Conservation (phyloP, 2,329 filamentous ascomycete species). For the Epichloe uncinata region DNA sequence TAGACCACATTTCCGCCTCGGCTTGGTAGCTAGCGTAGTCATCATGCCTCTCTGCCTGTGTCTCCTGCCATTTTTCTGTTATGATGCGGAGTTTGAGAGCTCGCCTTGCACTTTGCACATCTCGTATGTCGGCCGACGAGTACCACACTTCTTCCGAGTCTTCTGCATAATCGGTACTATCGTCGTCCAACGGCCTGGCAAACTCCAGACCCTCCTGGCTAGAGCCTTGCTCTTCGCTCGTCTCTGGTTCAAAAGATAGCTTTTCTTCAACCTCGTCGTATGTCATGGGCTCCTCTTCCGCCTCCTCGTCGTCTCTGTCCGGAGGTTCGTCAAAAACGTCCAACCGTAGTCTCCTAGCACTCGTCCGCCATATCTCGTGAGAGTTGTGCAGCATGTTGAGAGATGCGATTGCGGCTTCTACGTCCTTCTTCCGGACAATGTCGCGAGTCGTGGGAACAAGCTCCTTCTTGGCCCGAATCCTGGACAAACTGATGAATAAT, state of each 20-base stretch:
- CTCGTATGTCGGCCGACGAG: slow-evolving; percentile 27
- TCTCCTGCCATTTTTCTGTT: slow-evolving; percentile 29
- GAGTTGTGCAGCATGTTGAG: slow-evolving; percentile 28
- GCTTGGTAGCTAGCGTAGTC: slow-evolving; percentile 25
- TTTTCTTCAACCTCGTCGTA: slow-evolving; percentile 31
- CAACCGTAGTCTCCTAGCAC: slow-evolving; percentile 35
- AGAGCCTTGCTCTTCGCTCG: background rate
- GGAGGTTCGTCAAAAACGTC: slow-evolving; percentile 29
- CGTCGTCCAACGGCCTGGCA: background rate
- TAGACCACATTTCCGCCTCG: slow-evolving; percentile 32
- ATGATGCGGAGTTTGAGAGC: slow-evolving; percentile 26
- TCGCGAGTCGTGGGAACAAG: slow-evolving; percentile 15
- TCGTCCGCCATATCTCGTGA: slow-evolving; percentile 31
- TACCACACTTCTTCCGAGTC: slow-evolving; percentile 18
- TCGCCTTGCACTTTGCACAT: slow-evolving; percentile 21
- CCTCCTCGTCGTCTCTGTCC: slow-evolving; percentile 9
- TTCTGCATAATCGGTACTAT: background rate
- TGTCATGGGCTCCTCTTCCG: slow-evolving; percentile 21
- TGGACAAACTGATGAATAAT: slow-evolving; percentile 56
- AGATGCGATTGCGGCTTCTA: slow-evolving; percentile 34
- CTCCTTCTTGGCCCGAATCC: slow-evolving; percentile 41
- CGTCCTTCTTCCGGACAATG: slow-evolving; percentile 31
- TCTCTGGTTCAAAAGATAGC: slow-evolving; percentile 12
- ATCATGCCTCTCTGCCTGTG: slow-evolving; percentile 30
- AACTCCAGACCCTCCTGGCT: background rate